A percentile compares a stretch with the other conserved stretches of the same genome.
Evolutionary conservation across 2,329 filamentous ascomycete genomes (phyloP).

Genomic region (Zymoseptoria pseudotritici): DNA sequence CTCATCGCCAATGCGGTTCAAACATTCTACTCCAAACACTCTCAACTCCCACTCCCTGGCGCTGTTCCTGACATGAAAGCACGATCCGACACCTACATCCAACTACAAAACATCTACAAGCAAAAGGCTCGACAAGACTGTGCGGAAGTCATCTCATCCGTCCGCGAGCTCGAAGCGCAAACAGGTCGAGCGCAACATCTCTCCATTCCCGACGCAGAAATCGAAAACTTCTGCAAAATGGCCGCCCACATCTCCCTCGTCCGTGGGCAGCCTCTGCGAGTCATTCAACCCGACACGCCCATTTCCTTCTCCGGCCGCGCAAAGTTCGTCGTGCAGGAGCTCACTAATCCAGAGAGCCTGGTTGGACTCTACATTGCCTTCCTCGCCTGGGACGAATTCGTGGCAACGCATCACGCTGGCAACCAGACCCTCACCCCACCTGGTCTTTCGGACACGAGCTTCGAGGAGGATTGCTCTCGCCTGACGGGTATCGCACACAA

Average conservation of each 20-base stretch:
- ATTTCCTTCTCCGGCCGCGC: slow-evolving; percentile 34
- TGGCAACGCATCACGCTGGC: slow-evolving; percentile 32
- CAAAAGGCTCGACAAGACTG: slow-evolving; percentile 72
- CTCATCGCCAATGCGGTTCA: slow-evolving; percentile 73
- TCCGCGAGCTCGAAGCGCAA: slow-evolving; percentile 49
- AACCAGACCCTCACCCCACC: slow-evolving; percentile 31
- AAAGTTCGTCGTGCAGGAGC: slow-evolving; percentile 39
- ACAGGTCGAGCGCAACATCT: slow-evolving; percentile 36
- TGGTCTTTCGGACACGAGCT: slow-evolving; percentile 27
- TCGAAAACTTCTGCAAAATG: slow-evolving; percentile 92
- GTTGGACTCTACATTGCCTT: slow-evolving; percentile 46
- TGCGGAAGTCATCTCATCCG: slow-evolving; percentile 61
- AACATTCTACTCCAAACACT: slow-evolving; percentile 65
- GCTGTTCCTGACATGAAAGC: slow-evolving; percentile 97
- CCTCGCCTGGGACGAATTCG: slow-evolving; percentile 43
- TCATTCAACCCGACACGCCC: slow-evolving; percentile 36
- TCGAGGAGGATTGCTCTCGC: slow-evolving; percentile 33
- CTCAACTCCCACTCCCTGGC: slow-evolving; percentile 73
- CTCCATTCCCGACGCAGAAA: slow-evolving; percentile 59
- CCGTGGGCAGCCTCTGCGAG: slow-evolving; percentile 51
- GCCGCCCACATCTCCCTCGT: slow-evolving; percentile 88
- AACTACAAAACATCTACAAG: slow-evolving; percentile 90
- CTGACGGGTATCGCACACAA: slow-evolving; percentile 38
- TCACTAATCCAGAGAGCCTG: slow-evolving; percentile 40
- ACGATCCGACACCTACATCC: slow-evolving; percentile 79